These are phyloP conservation scores for Fusarium sp. DNA, from an alignment of 2,329 filamentous ascomycete genomes.

Conservation along the genomic window DNA sequence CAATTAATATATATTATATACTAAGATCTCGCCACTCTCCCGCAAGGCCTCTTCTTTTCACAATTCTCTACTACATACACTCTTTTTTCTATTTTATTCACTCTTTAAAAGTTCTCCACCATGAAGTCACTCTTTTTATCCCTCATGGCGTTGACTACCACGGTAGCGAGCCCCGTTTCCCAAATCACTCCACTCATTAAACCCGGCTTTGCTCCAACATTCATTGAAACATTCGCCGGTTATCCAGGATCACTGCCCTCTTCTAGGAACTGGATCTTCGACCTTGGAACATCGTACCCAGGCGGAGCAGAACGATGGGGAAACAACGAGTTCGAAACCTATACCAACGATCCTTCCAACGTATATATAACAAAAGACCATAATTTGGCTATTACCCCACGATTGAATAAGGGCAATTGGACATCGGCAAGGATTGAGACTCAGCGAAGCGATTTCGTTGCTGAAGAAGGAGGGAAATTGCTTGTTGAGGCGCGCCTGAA, in stretches of 20 bases:
- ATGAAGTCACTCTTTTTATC: background rate
- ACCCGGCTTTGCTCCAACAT: background rate
- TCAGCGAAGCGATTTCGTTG: background rate
- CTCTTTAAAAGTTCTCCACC: background rate
- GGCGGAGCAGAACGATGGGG: background rate
- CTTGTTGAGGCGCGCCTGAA: background rate
- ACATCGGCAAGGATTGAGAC: background rate
- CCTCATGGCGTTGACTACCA: background rate
- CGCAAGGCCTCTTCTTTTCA: background rate
- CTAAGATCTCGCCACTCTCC: fast-evolving
- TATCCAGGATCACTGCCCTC: background rate
- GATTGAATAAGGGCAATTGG: background rate
- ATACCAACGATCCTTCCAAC: background rate
- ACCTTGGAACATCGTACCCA: background rate
- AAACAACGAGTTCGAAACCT: background rate
- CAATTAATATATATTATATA: background rate
- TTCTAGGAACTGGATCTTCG: background rate
- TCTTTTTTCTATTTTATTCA: background rate
- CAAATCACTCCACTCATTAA: background rate
- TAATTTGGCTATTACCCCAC: background rate
- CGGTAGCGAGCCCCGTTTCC: background rate
- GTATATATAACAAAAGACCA: background rate
- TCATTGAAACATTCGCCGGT: background rate
- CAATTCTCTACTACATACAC: background rate
- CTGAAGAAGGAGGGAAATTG: background rate